Conservation (phyloP, 2,329 filamentous ascomycete genomes). For the Tolypocladium tropicale region DNA sequence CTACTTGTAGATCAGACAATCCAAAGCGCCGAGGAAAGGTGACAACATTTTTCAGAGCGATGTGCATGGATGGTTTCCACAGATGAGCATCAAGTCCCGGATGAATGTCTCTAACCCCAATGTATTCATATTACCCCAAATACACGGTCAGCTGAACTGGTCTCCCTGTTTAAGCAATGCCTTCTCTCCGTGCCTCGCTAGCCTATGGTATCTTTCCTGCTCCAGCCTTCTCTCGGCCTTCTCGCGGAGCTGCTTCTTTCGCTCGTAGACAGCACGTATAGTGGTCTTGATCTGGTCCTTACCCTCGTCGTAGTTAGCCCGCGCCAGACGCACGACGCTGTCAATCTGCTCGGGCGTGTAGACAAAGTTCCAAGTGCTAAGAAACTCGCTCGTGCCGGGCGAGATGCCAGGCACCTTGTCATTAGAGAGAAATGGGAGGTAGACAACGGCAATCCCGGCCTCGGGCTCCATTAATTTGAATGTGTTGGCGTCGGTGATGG, state of each 20-base stretch:
- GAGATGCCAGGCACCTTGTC: slow-evolving; percentile 71
- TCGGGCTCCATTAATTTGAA: slow-evolving; percentile 61
- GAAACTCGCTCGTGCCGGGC: slow-evolving; percentile 71
- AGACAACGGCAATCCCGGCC: slow-evolving; percentile 81
- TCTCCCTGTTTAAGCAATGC: slow-evolving; percentile 52
- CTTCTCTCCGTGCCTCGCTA: slow-evolving; percentile 39
- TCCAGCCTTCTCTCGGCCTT: slow-evolving; percentile 33
- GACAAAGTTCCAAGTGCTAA: slow-evolving; percentile 97
- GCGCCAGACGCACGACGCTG: slow-evolving; percentile 68
- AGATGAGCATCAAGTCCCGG: not conserved
- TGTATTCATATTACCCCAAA: not conserved
- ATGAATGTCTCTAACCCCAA: not conserved
- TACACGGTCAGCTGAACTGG: slow-evolving; percentile 42
- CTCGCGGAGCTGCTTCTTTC: slow-evolving; percentile 65
- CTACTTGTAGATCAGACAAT: slow-evolving; percentile 24
- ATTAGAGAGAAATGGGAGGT: slow-evolving; percentile 84
- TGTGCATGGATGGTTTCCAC: not conserved
- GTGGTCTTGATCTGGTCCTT: slow-evolving; percentile 67
- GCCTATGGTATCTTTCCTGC: slow-evolving; percentile 31
- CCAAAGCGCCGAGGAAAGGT: not conserved
- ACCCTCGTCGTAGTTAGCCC: slow-evolving; percentile 80
- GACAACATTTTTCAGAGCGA: too few relatives aligned
- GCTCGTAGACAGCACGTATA: slow-evolving; percentile 81
- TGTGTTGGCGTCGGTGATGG: slow-evolving; percentile 51
- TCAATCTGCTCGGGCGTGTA: slow-evolving; percentile 90